Evolutionary conservation across 768 basidiomycete species (phyloP).

Genomic region (Boletales sp.): DNA sequence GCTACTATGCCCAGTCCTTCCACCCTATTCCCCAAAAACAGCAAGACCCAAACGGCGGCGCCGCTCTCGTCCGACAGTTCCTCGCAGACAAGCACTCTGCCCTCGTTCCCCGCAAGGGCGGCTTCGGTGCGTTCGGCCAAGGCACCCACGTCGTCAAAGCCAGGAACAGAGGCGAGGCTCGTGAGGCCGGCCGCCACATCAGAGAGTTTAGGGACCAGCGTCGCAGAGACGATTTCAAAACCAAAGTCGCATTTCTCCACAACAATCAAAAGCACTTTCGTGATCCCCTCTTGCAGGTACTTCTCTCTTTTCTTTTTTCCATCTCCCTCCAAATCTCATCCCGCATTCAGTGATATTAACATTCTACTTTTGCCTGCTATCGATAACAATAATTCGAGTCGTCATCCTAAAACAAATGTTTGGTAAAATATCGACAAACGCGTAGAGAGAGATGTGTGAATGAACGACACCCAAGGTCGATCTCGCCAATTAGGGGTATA

Average conservation of each 20-base stretch:
- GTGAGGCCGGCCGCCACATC: conserved; percentile 84
- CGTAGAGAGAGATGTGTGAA: conserved; percentile 25
- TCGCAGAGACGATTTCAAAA: conserved; percentile 79
- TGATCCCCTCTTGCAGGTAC: conserved; percentile 63
- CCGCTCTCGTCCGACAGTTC: conserved; percentile 71
- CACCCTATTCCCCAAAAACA: conserved; percentile 40
- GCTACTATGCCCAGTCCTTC: conserved; percentile 86
- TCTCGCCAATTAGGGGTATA: conserved; percentile 38
- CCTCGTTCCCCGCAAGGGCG: conserved; percentile 80
- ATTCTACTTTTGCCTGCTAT: conserved; percentile 15
- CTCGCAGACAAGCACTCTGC: conserved; percentile 81
- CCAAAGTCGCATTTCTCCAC: conserved; percentile 70
- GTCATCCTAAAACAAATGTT: conserved; percentile 8
- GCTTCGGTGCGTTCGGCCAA: conserved; percentile 80
- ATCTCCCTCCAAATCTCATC: background rate
- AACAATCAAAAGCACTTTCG: conserved; percentile 89
- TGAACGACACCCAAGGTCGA: conserved; percentile 36
- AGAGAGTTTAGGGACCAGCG: conserved; percentile 80
- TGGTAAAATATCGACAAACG: conserved; percentile 15
- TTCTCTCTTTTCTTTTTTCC: background rate
- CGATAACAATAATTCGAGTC: conserved; percentile 6
- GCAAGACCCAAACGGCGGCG: conserved; percentile 69
- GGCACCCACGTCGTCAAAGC: conserved; percentile 86
- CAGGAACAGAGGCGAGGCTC: conserved; percentile 92
- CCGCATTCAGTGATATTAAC: conserved; percentile 1